Evolutionary conservation across 306 rosid genomes (phyloP).

Genomic region (Casuarina cunninghamiana): DNA sequence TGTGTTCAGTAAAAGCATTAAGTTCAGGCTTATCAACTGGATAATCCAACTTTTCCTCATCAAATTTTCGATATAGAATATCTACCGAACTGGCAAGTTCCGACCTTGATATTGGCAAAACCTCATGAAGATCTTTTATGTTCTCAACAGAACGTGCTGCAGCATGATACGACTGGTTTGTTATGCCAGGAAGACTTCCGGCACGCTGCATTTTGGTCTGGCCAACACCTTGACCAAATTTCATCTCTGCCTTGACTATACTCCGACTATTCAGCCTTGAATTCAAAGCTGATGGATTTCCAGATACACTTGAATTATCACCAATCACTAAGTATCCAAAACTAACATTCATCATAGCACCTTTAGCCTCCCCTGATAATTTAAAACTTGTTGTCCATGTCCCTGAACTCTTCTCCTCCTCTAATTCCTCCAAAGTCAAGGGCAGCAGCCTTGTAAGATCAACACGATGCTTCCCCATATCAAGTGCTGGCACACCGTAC

Average conservation of each 20-base stretch:
- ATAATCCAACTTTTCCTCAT: slow-evolving; percentile 40
- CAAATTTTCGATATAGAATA: slow-evolving; percentile 44
- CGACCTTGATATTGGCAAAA: slow-evolving; percentile 45
- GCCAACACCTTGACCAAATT: slow-evolving; percentile 46
- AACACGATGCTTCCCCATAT: slow-evolving; percentile 86
- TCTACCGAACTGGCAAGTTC: slow-evolving; percentile 56
- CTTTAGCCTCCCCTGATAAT: slow-evolving; percentile 72
- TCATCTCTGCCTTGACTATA: slow-evolving; percentile 32
- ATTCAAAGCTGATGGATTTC: slow-evolving; percentile 36
- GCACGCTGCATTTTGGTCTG: slow-evolving; percentile 38
- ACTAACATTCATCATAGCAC: slow-evolving; percentile 81
- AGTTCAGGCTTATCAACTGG: slow-evolving; percentile 38
- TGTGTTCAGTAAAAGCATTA: slow-evolving; percentile 41
- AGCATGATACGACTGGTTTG: slow-evolving; percentile 19
- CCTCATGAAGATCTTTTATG: slow-evolving; percentile 78
- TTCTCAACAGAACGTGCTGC: slow-evolving; percentile 41
- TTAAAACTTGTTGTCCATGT: slow-evolving; percentile 79
- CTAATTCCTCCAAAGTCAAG: slow-evolving; percentile 81
- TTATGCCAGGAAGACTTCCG: slow-evolving; percentile 44
- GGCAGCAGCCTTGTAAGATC: slow-evolving; percentile 92
- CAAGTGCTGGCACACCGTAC: slow-evolving; percentile 51
- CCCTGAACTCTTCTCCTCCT: slow-evolving; percentile 76
- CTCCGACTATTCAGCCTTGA: slow-evolving; percentile 35
- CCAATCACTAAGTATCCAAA: slow-evolving; percentile 70
- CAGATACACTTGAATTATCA: slow-evolving; percentile 41